Base-by-base conservation (phyloP, 208 protist species). In the Angomonas desouzai region DNA sequence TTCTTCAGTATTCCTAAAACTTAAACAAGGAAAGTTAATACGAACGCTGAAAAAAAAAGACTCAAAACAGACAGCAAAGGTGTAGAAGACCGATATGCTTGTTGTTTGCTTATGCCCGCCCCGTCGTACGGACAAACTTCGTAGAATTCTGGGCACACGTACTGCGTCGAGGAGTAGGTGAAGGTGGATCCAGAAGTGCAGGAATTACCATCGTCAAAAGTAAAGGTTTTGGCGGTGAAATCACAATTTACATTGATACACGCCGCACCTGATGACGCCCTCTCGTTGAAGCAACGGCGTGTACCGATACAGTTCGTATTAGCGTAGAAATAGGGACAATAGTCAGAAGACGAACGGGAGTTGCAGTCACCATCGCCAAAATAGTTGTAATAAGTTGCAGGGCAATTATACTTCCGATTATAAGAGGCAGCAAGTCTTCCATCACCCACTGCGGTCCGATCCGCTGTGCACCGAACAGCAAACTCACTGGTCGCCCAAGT, bases 331-430 rank as follows among this genome's bases (percentile, higher is more conserved):
- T 48, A 1, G 16, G 75, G 84, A 64, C 80, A 85, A 66, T 70
- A 80, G 58, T 85, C 79, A 43, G 6, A 43, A 18, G 36, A 13
- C 13, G 36, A 43, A 43, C 9, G 13, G 36, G 6, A 6, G 13
- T 43, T 18, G 36, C 36, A 43, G 13, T 13, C 9, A 13, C 36
- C 36, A 36, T 79, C 18, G 0, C 0, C 0, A 34, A 87, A 85
- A 67, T 88, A 88, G 48, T 69, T 75, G 63, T 76, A 87, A 18
- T 18, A 18, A 43, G 36, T 43, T 13, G 9, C 36, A 43, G 36
- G 9, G 13, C 36, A 43, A 43, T 43, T 43, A 13, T 18, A 13
- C 6, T 43, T 43, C 13, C 36, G 6, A 13, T 43, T 43, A 18
- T 43, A 6, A 13, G 71, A 34, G 16, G 47, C 16, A 27, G 16